Evolutionary conservation across 495 filamentous ascomycete species (phyloP).

Genomic region (Talaromyces wortmannii): DNA sequence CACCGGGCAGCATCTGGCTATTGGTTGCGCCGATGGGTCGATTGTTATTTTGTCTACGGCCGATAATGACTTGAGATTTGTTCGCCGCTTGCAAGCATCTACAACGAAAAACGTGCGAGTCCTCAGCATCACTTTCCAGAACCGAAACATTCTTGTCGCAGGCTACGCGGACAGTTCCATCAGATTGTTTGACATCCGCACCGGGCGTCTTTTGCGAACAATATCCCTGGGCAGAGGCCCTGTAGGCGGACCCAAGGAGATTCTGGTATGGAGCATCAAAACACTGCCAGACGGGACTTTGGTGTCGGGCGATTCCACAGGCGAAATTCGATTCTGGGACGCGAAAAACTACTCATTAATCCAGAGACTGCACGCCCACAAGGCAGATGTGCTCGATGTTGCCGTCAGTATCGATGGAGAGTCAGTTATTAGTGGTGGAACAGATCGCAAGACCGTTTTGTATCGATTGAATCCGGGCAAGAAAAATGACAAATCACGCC

Average conservation of each 20-base stretch:
- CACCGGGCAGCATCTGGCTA: constrained; percentile 67
- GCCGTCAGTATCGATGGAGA: constrained; percentile 72
- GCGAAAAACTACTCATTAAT: constrained; percentile 80
- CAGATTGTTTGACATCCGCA: constrained; percentile 80
- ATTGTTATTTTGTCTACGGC: constrained; percentile 80
- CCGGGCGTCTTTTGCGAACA: constrained; percentile 61
- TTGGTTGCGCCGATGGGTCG: constrained; percentile 87
- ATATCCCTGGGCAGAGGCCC: constrained; percentile 81
- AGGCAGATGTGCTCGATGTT: constrained; percentile 84
- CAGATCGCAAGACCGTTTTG: constrained; percentile 78
- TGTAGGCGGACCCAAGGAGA: constrained; percentile 68
- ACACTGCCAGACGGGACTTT: constrained; percentile 81
- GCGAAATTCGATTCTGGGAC: constrained; percentile 89
- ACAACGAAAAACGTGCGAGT: constrained; percentile 71
- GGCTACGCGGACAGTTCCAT: constrained; percentile 92
- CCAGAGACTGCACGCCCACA: constrained; percentile 78
- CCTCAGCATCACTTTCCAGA: constrained; percentile 84
- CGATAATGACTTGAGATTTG: constrained; percentile 68
- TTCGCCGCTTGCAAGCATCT: constrained; percentile 62
- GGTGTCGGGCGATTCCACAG: constrained; percentile 90
- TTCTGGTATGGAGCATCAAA: constrained; percentile 89
- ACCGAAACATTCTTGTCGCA: constrained; percentile 72
- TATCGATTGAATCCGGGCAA: constrained; percentile 56
- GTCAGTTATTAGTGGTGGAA: constrained; percentile 83
- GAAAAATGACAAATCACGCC: constrained; percentile 46